These are phyloP conservation scores for Auricularia sp. DNA, from an alignment of 768 basidiomycete species.

Conservation along the genomic window DNA sequence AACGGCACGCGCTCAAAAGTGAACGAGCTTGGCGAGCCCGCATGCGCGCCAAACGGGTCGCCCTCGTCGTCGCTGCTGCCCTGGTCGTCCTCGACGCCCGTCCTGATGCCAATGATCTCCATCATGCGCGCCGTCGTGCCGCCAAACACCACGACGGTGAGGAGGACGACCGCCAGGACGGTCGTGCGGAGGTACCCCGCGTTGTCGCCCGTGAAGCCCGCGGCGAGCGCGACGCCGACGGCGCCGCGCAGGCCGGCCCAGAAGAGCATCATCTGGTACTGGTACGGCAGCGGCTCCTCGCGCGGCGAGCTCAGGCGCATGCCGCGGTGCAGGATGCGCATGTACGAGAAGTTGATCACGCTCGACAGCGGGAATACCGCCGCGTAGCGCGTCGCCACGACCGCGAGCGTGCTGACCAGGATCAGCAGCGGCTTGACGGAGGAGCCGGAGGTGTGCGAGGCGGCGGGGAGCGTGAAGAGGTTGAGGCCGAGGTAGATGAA, in stretches of 20 bases:
- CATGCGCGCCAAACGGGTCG: slow-evolving; percentile 12
- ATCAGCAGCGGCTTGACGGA: slow-evolving; percentile 97
- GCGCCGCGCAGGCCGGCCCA: slow-evolving; percentile 97
- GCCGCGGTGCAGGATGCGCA: slow-evolving; percentile 52
- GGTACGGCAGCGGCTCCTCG: slow-evolving; percentile 86
- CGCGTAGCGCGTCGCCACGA: slow-evolving; percentile 89
- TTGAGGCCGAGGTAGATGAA: slow-evolving; percentile 97
- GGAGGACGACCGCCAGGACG: slow-evolving; percentile 88
- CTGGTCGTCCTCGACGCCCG: slow-evolving; percentile 89
- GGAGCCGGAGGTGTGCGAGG: slow-evolving; percentile 61
- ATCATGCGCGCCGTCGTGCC: slow-evolving; percentile 97
- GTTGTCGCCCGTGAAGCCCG: slow-evolving; percentile 90
- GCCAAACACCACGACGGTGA: slow-evolving; percentile 90
- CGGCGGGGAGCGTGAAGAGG: slow-evolving; percentile 84
- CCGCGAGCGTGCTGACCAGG: slow-evolving; percentile 80
- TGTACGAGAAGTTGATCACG: slow-evolving; percentile 65
- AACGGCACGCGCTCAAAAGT: not conserved
- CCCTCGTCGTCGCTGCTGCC: slow-evolving; percentile 39
- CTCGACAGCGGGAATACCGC: slow-evolving; percentile 95
- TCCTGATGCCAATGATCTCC: slow-evolving; percentile 90
- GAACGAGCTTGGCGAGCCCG: not conserved
- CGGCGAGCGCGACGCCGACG: slow-evolving; percentile 94
- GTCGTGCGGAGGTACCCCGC: slow-evolving; percentile 87
- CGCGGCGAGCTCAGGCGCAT: slow-evolving; percentile 62
- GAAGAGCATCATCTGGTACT: slow-evolving; percentile 99